Percentiles rank a stretch among this genome's conserved stretches.
These are phyloP conservation scores for Pseudocercospora crystallina DNA, from an alignment of 2,329 filamentous ascomycete species.

Conservation along the genomic window DNA sequence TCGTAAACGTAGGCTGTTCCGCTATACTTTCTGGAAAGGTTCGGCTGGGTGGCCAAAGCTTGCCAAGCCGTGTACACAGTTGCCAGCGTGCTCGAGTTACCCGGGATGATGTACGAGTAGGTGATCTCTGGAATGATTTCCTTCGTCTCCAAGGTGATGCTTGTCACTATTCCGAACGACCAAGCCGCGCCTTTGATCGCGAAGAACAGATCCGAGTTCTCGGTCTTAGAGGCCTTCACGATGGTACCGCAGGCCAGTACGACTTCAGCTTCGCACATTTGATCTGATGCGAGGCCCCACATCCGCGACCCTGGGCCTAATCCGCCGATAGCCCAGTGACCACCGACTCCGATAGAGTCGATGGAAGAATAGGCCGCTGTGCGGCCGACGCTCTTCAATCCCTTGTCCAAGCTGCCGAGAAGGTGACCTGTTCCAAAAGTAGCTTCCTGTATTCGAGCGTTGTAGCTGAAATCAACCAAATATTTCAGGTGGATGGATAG, in stretches of 20 bases:
- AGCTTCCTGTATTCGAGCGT: neutral
- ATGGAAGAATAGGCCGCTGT: conserved; percentile 6
- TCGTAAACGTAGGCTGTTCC: conserved; percentile 20
- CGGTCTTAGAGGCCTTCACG: conserved; percentile 37
- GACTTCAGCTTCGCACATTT: conserved; percentile 42
- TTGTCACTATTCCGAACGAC: conserved; percentile 29
- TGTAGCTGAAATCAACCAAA: conserved; percentile 6
- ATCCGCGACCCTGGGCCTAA: conserved; percentile 49
- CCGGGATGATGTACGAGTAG: conserved; percentile 20
- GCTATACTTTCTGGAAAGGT: conserved; percentile 16
- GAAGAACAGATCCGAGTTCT: conserved; percentile 29
- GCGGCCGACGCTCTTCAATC: conserved; percentile 2
- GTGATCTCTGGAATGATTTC: conserved; percentile 20
- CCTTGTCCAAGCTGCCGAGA: conserved; percentile 2
- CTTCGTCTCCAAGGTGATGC: conserved; percentile 22
- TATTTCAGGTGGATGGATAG: conserved; percentile 8
- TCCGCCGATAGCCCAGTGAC: conserved; percentile 20
- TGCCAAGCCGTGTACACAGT: conserved; percentile 18
- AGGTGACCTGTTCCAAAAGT: conserved; percentile 13
- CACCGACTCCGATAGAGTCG: conserved; percentile 14
- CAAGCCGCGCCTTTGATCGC: conserved; percentile 27
- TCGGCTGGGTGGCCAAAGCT: conserved; percentile 14
- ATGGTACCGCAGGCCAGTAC: conserved; percentile 42
- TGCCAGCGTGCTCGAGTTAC: conserved; percentile 8
- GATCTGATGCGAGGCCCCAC: conserved; percentile 55